Conservation (phyloP, 257 asterid species). For the Ehretia macrophylla region DNA sequence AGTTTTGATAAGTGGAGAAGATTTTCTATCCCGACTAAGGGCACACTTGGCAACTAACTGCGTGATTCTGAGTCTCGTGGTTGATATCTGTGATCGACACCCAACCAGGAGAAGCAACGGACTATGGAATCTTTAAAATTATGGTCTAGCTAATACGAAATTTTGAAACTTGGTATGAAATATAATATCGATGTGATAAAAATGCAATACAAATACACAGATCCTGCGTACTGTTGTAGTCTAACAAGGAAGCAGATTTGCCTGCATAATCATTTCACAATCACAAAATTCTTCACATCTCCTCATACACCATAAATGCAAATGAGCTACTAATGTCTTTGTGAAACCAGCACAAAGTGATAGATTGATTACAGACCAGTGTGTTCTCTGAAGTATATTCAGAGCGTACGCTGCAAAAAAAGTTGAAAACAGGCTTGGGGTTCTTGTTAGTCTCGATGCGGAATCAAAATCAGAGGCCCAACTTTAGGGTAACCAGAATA, state of each 20-base stretch:
- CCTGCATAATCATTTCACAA: constrained; percentile 21
- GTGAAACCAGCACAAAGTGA: constrained; percentile 5
- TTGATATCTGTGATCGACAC: no score
- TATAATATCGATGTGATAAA: no score
- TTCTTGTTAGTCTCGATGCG: neutral
- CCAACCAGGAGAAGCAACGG: no score
- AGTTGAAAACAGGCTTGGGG: neutral
- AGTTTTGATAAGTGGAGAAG: no score
- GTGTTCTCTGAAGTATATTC: neutral
- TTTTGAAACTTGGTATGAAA: no score
- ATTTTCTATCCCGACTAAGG: no score
- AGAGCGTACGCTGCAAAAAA: constrained; percentile 1
- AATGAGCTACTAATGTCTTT: constrained; percentile 5
- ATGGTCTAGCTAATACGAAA: no score
- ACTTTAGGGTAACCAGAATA: constrained; percentile 5
- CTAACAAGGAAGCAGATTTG: neutral
- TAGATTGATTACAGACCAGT: constrained; percentile 4
- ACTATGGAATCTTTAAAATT: no score
- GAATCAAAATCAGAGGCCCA: constrained; percentile 4
- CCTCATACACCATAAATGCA: constrained; percentile 4
- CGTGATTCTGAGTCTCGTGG: no score
- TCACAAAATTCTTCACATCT: constrained; percentile 10
- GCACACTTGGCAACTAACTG: no score
- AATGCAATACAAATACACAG: no score
- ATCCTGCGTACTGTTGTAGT: no score